These are phyloP conservation scores for Setaria viridis DNA, from an alignment of 202 grass and related monocot genomes.

Conservation along the genomic window DNA sequence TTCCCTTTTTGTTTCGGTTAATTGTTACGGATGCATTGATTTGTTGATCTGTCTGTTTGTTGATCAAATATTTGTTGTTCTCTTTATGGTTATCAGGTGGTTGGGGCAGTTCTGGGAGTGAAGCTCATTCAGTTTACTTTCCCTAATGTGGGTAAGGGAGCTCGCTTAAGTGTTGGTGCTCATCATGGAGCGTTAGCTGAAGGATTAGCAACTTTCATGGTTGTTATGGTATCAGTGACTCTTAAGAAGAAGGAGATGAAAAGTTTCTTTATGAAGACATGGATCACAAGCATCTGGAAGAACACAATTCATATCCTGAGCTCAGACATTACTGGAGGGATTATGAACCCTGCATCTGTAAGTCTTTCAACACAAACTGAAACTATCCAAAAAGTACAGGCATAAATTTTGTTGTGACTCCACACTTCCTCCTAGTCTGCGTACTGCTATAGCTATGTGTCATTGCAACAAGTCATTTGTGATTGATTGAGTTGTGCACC, in stretches of 20 bases:
- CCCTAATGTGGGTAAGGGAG: conserved; percentile 82
- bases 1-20: neutral
- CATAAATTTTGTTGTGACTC: neutral
- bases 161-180: conserved; percentile 63
- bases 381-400: neutral
- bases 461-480: neutral
- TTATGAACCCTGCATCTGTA: conserved; percentile 99
- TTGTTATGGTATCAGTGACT: conserved; percentile 78
- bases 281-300: conserved; percentile 89
- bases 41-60: conserved; percentile 8
- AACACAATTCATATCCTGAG: conserved; percentile 92
- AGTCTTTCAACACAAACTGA: conserved; percentile 48
- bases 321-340: conserved; percentile 90
- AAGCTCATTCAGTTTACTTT: conserved; percentile 64
- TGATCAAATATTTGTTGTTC: conserved; percentile 26
- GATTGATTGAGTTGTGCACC: conserved; percentile 6
- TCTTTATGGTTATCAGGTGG: conserved; percentile 53
- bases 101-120: conserved; percentile 75
- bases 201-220: conserved; percentile 84
- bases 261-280: conserved; percentile 96
- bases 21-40: neutral
- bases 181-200: conserved; percentile 84
- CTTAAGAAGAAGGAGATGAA: conserved; percentile 84
- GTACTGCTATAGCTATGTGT: neutral
- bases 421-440: neutral